Evolutionary conservation across 257 asterid genomes (phyloP).

Genomic region (Lithospermum erythrorhizon): DNA sequence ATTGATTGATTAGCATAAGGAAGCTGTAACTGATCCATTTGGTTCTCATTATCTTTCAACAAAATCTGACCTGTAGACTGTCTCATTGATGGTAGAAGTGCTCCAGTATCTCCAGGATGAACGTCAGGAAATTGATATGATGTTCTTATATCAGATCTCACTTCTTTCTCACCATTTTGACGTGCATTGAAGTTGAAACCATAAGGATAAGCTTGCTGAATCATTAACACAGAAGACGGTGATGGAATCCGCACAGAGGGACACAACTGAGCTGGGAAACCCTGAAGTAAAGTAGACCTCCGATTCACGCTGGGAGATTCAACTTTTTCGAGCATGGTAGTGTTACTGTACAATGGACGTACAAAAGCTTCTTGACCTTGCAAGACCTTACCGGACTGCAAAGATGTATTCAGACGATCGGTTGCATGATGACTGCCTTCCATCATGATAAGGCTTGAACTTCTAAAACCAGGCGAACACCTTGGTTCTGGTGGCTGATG

Average conservation of each 20-base stretch:
- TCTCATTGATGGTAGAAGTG: conserved; percentile 18
- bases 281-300: conserved; percentile 37
- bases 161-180: conserved; percentile 17
- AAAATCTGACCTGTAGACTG: conserved; percentile 12
- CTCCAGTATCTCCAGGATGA: conserved; percentile 11
- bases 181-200: conserved; percentile 22
- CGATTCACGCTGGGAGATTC: conserved; percentile 35
- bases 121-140: conserved; percentile 26
- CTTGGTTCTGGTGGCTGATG: conserved; percentile 36
- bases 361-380: conserved; percentile 91
- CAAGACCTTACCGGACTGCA: conserved; percentile 82
- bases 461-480: conserved; percentile 32
- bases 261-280: conserved; percentile 21
- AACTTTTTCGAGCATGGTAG: conserved; percentile 23
- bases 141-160: conserved; percentile 19
- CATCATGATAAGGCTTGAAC: conserved; percentile 23
- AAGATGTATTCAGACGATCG: conserved; percentile 37
- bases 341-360: conserved; percentile 33
- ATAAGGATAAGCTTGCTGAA: conserved; percentile 37
- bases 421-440: conserved; percentile 23
- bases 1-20: conserved; percentile 34
- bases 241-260: conserved; percentile 28
- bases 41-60: conserved; percentile 17
- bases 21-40: conserved; percentile 7
- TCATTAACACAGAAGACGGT: conserved; percentile 42